phyloP scores from a whole-genome alignment of 495 filamentous ascomycete genomes.

The Friedmanniomyces simplex region DNA sequence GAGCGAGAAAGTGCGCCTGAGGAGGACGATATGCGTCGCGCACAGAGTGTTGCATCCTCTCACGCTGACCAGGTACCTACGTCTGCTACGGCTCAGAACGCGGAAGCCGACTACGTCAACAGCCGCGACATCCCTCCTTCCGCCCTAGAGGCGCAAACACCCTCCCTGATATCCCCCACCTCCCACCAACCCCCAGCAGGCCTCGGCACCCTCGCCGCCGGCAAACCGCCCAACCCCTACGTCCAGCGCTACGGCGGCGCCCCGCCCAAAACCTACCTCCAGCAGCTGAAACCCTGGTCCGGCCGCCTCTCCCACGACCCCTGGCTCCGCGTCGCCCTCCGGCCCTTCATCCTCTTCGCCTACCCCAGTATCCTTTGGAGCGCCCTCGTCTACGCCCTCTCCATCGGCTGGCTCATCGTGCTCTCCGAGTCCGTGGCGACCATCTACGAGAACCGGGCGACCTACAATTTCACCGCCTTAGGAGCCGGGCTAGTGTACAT shows the following conservation, averaged over 20 bases:
- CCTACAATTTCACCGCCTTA: constrained; percentile 70
- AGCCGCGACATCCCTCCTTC: not conserved
- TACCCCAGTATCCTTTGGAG: constrained; percentile 93
- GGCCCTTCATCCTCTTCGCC: constrained; percentile 75
- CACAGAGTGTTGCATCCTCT: no score
- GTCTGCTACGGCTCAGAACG: no score
- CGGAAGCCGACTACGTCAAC: constrained; percentile 8
- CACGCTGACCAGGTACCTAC: no score
- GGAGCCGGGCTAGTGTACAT: constrained; percentile 82
- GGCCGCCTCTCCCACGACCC: constrained; percentile 67
- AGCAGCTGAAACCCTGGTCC: constrained; percentile 62
- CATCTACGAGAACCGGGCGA: constrained; percentile 55
- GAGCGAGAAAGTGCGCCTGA: constrained; percentile 1
- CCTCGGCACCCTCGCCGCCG: not conserved
- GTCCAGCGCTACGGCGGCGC: constrained; percentile 23
- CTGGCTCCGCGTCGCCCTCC: constrained; percentile 63
- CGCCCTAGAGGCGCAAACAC: constrained; percentile 1
- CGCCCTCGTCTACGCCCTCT: constrained; percentile 72
- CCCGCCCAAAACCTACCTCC: constrained; percentile 55
- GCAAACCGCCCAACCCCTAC: constrained; percentile 10
- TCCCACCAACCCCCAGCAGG: not conserved
- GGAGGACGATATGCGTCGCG: not conserved
- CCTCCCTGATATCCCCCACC: not conserved
- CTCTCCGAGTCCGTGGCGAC: constrained; percentile 76
- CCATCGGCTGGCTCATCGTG: constrained; percentile 92